A percentile compares a stretch with the other conserved stretches of the same genome.
These are phyloP conservation scores for Ceratobasidium sp. DNA, from an alignment of 1,284 basidiomycete species.

Conservation along the genomic window DNA sequence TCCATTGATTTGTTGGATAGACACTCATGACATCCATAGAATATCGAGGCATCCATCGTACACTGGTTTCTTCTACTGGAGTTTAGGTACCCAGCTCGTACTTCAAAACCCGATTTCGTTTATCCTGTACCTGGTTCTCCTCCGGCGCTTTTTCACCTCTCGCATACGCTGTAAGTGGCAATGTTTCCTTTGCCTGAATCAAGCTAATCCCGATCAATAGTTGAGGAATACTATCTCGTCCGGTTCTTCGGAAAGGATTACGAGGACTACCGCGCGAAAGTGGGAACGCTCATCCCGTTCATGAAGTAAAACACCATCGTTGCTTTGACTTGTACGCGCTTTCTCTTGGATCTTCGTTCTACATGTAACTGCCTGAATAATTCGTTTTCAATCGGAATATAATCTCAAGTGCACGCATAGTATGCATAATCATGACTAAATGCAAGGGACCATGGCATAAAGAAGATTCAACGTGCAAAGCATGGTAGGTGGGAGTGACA, in stretches of 20 bases:
- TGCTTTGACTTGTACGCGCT: not conserved
- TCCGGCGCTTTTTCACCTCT: conserved; percentile 89
- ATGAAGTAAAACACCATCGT: conserved; percentile 55
- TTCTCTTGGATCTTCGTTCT: conserved; percentile 25
- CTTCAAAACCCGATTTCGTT: conserved; percentile 89
- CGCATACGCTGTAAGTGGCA: conserved; percentile 78
- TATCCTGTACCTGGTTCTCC: conserved; percentile 68
- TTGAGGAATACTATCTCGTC: conserved; percentile 78
- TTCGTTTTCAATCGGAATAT: conserved; percentile 3
- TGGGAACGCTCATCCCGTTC: conserved; percentile 81
- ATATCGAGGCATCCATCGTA: conserved; percentile 88
- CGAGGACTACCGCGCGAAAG: conserved; percentile 72
- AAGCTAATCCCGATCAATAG: conserved; percentile 58
- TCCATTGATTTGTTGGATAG: not conserved
- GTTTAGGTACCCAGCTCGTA: conserved; percentile 92
- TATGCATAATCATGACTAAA: conserved; percentile 31
- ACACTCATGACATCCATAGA: conserved; percentile 6
- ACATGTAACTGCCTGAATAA: conserved; percentile 24
- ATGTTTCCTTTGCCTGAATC: not conserved
- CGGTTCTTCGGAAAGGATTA: conserved; percentile 89
- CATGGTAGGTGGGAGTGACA: conserved; percentile 38
- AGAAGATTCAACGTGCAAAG: conserved; percentile 42
- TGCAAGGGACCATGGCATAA: conserved; percentile 41
- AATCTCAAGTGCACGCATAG: not conserved
- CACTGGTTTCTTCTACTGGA: conserved; percentile 98